A percentile compares a stretch with the other conserved stretches of the same genome.
phyloP scores from a whole-genome alignment of 2,329 filamentous ascomycete species.

The Ceratocystis albifundus region DNA sequence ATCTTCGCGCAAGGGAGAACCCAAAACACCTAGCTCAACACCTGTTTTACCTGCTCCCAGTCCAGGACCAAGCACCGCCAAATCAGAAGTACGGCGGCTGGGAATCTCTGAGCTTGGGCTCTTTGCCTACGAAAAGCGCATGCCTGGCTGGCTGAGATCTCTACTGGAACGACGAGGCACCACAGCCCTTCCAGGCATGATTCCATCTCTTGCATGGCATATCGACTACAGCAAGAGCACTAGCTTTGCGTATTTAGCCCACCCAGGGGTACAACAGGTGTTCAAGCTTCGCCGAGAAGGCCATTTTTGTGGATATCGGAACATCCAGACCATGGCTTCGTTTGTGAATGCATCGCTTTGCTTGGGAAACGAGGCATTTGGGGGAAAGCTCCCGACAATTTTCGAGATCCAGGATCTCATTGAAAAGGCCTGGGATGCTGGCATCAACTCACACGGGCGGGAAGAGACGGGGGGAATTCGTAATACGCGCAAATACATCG shows the following conservation, averaged over 20 bases:
- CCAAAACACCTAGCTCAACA: background rate
- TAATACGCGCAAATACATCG: conserved; percentile 90
- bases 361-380: conserved; percentile 49
- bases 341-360: conserved; percentile 54
- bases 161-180: conserved; percentile 48
- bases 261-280: conserved; percentile 62
- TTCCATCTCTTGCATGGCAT: background rate
- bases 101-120: conserved; percentile 53
- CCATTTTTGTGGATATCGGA: conserved; percentile 90
- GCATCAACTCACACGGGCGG: conserved; percentile 63
- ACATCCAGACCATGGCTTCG: conserved; percentile 82
- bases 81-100: conserved; percentile 3
- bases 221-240: conserved; percentile 35
- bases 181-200: conserved; percentile 1
- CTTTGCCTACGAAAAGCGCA: conserved; percentile 60
- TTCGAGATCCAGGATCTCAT: conserved; percentile 77
- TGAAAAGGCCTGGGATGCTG: conserved; percentile 76
- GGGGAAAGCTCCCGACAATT: conserved; percentile 56
- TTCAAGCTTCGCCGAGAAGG: conserved; percentile 70
- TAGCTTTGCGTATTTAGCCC: conserved; percentile 66
- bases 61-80: background rate
- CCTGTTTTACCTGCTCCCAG: background rate
- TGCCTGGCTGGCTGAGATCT: conserved; percentile 57
- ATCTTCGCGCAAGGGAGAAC: background rate
- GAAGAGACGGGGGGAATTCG: conserved; percentile 75